Conservation (phyloP, 345 rosid species). For the Litchi chinensis region DNA sequence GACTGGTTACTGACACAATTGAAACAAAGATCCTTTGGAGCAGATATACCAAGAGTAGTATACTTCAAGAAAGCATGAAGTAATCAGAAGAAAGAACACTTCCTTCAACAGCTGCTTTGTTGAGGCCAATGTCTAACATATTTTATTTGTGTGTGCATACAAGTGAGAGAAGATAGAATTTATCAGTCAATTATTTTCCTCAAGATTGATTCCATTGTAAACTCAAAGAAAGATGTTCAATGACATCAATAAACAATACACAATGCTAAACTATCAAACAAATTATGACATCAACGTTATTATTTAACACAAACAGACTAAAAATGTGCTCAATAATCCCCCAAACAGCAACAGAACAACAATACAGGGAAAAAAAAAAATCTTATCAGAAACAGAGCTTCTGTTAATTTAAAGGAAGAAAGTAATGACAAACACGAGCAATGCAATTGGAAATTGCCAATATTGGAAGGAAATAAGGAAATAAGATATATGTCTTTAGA, state of each 20-base stretch:
- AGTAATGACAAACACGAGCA: background rate
- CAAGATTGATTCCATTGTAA: background rate
- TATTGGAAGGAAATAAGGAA: background rate
- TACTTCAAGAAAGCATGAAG: no score
- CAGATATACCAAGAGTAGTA: no score
- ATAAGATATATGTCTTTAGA: background rate
- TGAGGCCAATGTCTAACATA: background rate
- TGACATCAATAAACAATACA: background rate
- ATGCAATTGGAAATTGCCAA: background rate
- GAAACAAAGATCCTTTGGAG: no score
- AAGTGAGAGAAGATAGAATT: background rate
- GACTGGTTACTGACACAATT: no score
- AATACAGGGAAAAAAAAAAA: no score
- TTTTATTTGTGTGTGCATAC: background rate
- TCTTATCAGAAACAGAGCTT: background rate
- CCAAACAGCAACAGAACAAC: background rate
- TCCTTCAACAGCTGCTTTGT: background rate
- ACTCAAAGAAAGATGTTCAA: background rate
- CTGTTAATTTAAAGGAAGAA: conserved; percentile 11
- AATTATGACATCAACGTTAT: background rate
- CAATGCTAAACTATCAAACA: background rate
- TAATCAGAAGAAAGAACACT: background rate
- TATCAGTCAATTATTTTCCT: background rate
- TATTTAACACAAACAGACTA: background rate
- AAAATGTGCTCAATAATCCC: background rate